Percentiles rank a stretch among this genome's conserved stretches.
Conservation (phyloP, 345 rosid species). For the Syzygium aqueum region DNA sequence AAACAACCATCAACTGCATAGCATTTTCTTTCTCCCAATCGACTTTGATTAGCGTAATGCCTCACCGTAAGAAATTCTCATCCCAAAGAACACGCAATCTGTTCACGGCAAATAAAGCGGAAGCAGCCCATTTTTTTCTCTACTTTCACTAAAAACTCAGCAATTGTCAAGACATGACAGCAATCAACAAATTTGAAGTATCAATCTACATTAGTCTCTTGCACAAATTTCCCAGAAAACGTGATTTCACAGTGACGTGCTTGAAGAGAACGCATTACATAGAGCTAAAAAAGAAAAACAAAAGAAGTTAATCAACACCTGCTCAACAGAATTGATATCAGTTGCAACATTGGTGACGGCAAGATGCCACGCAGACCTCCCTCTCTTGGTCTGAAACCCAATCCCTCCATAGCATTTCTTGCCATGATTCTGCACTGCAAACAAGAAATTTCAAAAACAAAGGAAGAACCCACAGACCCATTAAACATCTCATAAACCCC, state of each 20-base stretch:
- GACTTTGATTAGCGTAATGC: not conserved
- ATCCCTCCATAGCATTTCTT: conserved; percentile 34
- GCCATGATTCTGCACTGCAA: conserved; percentile 40
- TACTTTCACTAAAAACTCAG: not conserved
- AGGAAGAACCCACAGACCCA: not conserved
- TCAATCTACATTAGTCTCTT: not conserved
- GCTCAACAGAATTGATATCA: conserved; percentile 54
- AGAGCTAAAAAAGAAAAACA: not conserved
- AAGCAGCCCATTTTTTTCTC: not conserved
- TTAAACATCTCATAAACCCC: not conserved
- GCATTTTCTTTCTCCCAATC: not conserved
- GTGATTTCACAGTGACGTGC: not conserved
- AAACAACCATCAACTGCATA: not conserved
- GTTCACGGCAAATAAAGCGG: not conserved
- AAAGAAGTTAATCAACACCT: conserved; percentile 26
- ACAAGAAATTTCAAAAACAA: not conserved
- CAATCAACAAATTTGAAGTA: not conserved
- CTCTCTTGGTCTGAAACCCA: conserved; percentile 39
- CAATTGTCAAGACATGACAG: not conserved
- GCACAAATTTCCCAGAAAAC: not conserved
- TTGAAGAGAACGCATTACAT: not conserved
- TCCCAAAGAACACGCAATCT: no score
- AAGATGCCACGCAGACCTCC: conserved; percentile 41
- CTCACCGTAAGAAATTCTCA: not conserved
- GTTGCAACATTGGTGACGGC: conserved; percentile 69